phyloP scores from a whole-genome alignment of 2,329 filamentous ascomycete genomes.

The Cytospora leucostoma region DNA sequence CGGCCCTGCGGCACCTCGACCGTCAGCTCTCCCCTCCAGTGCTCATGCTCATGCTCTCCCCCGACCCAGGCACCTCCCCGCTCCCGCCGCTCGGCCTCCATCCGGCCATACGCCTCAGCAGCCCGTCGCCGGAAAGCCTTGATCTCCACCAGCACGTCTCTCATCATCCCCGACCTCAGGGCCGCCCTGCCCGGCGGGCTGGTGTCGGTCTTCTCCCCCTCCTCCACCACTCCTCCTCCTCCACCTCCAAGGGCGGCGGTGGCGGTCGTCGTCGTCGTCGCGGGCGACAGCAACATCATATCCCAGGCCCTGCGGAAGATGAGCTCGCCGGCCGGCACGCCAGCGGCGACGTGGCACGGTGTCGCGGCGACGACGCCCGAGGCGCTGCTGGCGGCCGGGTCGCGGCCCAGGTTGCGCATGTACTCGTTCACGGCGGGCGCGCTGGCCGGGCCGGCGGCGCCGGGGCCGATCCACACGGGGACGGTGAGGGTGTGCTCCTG shows the following conservation, averaged over 20 bases:
- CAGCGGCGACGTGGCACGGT: slow-evolving; percentile 51
- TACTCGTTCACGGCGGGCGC: slow-evolving; percentile 49
- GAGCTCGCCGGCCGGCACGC: slow-evolving; percentile 47
- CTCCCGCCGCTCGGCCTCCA: slow-evolving; percentile 22
- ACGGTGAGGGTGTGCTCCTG: slow-evolving; percentile 31
- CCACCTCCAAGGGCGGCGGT: too few species aligned
- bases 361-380: slow-evolving; percentile 46
- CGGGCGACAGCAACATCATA: slow-evolving; percentile 44
- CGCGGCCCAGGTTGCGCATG: slow-evolving; percentile 44
- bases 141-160: slow-evolving; percentile 46
- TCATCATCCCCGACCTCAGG: slow-evolving; percentile 40
- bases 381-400: slow-evolving; percentile 38
- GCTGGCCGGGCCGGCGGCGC: slow-evolving; percentile 31
- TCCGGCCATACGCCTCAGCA: slow-evolving; percentile 34
- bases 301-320: slow-evolving; percentile 57
- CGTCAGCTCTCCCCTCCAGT: slow-evolving; percentile 44
- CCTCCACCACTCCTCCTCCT: too few species aligned
- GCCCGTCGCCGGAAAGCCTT: slow-evolving; percentile 42
- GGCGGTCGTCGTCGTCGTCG: too few species aligned
- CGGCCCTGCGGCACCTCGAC: slow-evolving; percentile 30
- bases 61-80: slow-evolving; percentile 22
- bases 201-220: slow-evolving; percentile 25
- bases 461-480: slow-evolving; percentile 52
- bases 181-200: slow-evolving; percentile 36
- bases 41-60: slow-evolving; percentile 37